These are phyloP conservation scores for Cyberlindnera maclurae DNA, from an alignment of 805 yeast genomes.

Conservation along the genomic window DNA sequence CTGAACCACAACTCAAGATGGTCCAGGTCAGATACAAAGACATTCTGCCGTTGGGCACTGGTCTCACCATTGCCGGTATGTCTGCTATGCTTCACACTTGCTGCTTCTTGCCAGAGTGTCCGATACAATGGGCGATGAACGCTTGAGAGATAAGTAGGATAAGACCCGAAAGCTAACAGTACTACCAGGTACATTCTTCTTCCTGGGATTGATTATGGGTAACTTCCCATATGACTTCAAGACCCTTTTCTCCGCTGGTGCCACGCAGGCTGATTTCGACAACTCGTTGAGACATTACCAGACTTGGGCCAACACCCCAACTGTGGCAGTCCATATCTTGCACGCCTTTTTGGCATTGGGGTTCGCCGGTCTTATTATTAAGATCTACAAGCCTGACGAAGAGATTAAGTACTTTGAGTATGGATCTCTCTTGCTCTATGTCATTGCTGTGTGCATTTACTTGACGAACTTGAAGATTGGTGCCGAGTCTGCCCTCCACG, in stretches of 20 bases:
- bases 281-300: constrained; percentile 68
- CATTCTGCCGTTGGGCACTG: constrained; percentile 40
- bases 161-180: constrained; percentile 2
- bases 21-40: constrained; percentile 31
- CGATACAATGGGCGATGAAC: too few species aligned
- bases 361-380: constrained; percentile 62
- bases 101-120: too few species aligned
- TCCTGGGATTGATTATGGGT: constrained; percentile 70
- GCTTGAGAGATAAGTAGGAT: too few species aligned
- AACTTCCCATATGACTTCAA: constrained; percentile 78
- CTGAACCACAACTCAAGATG: constrained; percentile 9
- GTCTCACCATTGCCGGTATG: constrained; percentile 33
- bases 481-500: constrained; percentile 54
- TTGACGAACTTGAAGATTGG: constrained; percentile 84
- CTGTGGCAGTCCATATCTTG: constrained; percentile 48
- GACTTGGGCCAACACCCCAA: constrained; percentile 62
- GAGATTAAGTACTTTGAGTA: constrained; percentile 87
- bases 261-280: constrained; percentile 47
- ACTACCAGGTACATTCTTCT: constrained; percentile 52
- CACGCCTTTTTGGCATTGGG: constrained; percentile 61
- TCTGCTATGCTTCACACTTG: not conserved
- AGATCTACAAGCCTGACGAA: constrained; percentile 80
- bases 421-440: constrained; percentile 68
- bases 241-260: constrained; percentile 58
- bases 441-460: constrained; percentile 70